A percentile compares a stretch with the other conserved stretches of the same genome.
Evolutionary conservation across 129 eudicot genomes (phyloP).

Genomic region (Saposhnikovia divaricata): DNA sequence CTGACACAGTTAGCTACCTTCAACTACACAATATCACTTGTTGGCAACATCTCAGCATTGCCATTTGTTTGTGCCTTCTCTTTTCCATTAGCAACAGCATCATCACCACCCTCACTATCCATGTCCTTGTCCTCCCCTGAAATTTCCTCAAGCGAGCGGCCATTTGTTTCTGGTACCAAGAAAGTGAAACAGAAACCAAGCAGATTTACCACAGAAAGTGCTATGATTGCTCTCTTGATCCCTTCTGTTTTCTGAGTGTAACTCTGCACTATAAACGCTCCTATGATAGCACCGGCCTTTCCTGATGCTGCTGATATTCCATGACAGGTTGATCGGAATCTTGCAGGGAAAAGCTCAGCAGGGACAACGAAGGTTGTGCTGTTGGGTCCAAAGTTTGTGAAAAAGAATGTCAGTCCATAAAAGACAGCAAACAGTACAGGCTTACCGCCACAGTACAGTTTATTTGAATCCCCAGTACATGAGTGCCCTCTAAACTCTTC

Average conservation of each 20-base stretch:
- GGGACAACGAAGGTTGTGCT: conserved; percentile 37
- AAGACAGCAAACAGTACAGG: conserved; percentile 17
- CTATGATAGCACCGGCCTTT: conserved; percentile 29
- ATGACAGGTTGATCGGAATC: conserved; percentile 37
- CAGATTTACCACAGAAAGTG: conserved; percentile 17
- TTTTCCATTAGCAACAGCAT: conserved; percentile 1
- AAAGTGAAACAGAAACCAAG: conserved; percentile 24
- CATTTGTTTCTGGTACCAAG: conserved; percentile 25
- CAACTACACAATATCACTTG: conserved; percentile 16
- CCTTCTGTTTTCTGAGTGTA: conserved; percentile 12
- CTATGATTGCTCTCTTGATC: conserved; percentile 13
- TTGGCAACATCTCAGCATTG: conserved; percentile 13
- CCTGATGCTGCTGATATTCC: conserved; percentile 35
- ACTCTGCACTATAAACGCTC: conserved; percentile 23
- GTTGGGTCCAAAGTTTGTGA: conserved; percentile 40
- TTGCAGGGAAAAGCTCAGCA: conserved; percentile 37
- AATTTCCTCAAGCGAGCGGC: conserved; percentile 30
- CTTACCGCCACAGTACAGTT: conserved; percentile 5
- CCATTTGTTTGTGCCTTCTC: neutral
- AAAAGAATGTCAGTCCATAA: conserved; percentile 35
- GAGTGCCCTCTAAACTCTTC: neutral
- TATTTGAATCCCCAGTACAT: neutral
- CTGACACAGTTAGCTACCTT: neutral
- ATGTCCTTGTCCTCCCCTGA: conserved; percentile 26
- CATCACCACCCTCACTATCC: neutral